These are phyloP conservation scores for Sphagnum fallax DNA, from an alignment of 228 moss, liverwort and hornwort genomes.

Conservation along the genomic window DNA sequence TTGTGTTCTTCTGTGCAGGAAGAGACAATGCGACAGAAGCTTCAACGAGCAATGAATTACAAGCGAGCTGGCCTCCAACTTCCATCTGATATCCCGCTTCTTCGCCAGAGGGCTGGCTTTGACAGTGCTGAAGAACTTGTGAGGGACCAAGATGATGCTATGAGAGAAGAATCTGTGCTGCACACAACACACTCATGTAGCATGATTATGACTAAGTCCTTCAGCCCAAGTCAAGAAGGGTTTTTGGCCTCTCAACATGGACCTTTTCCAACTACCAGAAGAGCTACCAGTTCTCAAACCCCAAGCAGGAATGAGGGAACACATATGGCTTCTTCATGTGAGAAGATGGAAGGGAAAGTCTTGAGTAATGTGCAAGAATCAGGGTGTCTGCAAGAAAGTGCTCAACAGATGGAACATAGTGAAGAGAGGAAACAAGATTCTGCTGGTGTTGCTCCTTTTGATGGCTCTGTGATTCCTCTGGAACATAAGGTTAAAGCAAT, in stretches of 20 bases:
- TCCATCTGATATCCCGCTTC: conserved; percentile 39
- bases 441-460: no score
- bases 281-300: neutral
- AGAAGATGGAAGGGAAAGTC: neutral
- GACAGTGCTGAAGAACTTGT: conserved; percentile 7
- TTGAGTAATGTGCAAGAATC: neutral
- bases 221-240: neutral
- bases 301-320: neutral
- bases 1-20: conserved; percentile 18
- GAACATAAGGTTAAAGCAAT: neutral
- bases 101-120: conserved; percentile 30
- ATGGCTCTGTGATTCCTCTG: no score
- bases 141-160: no score
- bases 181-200: no score
- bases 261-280: neutral
- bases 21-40: conserved; percentile 51
- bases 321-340: neutral
- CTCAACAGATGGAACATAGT: no score
- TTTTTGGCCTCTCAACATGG: neutral
- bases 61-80: conserved; percentile 54
- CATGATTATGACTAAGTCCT: no score
- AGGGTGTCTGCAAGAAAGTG: neutral
- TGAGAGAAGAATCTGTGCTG: no score
- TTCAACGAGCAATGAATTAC: conserved; percentile 53
- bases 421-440: no score